phyloP scores from a whole-genome alignment of 225 moss, liverwort and hornwort genomes.

The Bryoerythrophyllum caledonicum region DNA sequence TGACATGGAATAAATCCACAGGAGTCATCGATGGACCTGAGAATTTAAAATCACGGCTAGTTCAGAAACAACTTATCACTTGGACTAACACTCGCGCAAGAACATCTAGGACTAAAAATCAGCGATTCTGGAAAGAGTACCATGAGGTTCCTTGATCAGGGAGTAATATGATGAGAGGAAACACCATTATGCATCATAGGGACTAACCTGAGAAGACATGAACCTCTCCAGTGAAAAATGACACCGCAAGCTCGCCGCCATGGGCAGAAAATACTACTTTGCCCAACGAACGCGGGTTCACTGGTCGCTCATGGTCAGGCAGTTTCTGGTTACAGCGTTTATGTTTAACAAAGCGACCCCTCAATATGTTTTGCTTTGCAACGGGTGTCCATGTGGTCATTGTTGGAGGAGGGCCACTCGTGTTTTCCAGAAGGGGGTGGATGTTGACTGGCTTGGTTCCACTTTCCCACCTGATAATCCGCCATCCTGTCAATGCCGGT shows the following conservation, averaged over 20 bases:
- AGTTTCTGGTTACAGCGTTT: constrained; percentile 31
- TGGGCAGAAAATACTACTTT: constrained; percentile 72
- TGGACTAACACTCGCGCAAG: neutral
- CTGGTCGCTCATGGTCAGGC: constrained; percentile 50
- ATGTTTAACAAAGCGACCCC: constrained; percentile 36
- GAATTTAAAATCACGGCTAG: constrained; percentile 8
- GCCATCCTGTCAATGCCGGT: constrained; percentile 87
- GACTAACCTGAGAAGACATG: constrained; percentile 74
- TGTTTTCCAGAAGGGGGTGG: constrained; percentile 82
- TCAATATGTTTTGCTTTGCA: constrained; percentile 58
- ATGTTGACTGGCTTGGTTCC: constrained; percentile 72
- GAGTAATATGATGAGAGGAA: neutral
- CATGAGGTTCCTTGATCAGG: neutral
- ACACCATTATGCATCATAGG: constrained; percentile 1
- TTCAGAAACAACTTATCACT: constrained; percentile 1
- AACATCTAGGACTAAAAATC: neutral
- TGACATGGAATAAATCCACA: constrained; percentile 71
- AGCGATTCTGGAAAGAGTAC: constrained; percentile 14
- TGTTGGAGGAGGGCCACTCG: constrained; percentile 55
- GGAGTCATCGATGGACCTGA: constrained; percentile 60
- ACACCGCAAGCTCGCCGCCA: constrained; percentile 86
- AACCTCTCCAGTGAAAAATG: constrained; percentile 75
- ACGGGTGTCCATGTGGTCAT: constrained; percentile 75
- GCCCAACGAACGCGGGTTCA: constrained; percentile 69
- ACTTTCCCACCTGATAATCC: constrained; percentile 92